Evolutionary conservation across 192 early-diverging fungal species (phyloP).

Genomic region (Coemansia sp.): DNA sequence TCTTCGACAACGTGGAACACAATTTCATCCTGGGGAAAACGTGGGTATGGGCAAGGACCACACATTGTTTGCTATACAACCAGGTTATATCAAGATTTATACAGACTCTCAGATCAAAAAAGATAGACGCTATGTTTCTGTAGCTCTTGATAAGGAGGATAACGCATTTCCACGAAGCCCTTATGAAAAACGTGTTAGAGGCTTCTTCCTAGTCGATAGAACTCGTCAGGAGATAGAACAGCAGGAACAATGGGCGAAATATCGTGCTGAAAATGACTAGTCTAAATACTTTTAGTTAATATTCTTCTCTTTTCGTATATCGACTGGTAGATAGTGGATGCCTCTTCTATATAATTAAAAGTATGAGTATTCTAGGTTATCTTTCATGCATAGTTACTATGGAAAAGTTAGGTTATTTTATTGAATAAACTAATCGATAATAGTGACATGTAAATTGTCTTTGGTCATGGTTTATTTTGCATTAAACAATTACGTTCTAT

Average conservation of each 20-base stretch:
- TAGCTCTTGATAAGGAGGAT: slow-evolving; percentile 62
- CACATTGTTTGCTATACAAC: slow-evolving; percentile 69
- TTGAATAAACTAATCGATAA: too few relatives aligned
- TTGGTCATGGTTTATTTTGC: too few relatives aligned
- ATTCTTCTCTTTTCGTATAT: not conserved
- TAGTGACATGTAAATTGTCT: too few relatives aligned
- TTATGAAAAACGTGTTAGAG: slow-evolving; percentile 64
- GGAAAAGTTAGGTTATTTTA: too few relatives aligned
- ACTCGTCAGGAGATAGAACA: slow-evolving; percentile 26
- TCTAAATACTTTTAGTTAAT: not conserved
- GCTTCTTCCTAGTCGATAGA: slow-evolving; percentile 66
- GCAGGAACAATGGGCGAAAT: slow-evolving; percentile 36
- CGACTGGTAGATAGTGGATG: not conserved
- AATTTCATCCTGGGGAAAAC: slow-evolving; percentile 77
- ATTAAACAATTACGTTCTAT: too few relatives aligned
- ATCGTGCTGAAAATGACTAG: slow-evolving; percentile 24
- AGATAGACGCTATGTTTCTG: slow-evolving; percentile 66
- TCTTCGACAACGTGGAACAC: slow-evolving; percentile 76
- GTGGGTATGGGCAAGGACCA: slow-evolving; percentile 78
- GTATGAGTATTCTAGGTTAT: too few relatives aligned
- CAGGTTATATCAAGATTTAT: slow-evolving; percentile 77
- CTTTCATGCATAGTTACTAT: too few relatives aligned
- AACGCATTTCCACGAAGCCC: slow-evolving; percentile 59
- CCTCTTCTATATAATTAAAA: not conserved
- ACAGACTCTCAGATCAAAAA: slow-evolving; percentile 61